A percentile compares a stretch with the other conserved stretches of the same genome.
These are phyloP conservation scores for Fusarium pseudoanthophilum DNA, from an alignment of 2,329 filamentous ascomycete species.

Conservation along the genomic window DNA sequence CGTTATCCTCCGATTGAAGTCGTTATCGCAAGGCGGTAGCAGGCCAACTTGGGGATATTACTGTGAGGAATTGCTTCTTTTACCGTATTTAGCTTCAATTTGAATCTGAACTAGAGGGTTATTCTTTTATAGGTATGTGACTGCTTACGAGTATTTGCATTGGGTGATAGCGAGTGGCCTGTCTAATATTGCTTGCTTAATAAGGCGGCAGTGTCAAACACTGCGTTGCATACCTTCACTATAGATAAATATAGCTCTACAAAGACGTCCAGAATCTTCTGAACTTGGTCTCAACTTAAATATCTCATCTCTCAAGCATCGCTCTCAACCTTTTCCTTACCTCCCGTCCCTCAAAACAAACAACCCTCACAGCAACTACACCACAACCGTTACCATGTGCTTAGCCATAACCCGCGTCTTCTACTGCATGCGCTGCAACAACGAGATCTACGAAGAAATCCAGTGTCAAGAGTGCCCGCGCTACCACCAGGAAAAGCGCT, in stretches of 20 bases:
- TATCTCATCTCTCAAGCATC: neutral
- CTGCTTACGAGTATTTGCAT: rapidly evolving
- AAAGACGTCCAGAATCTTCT: rapidly evolving
- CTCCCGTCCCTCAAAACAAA: neutral
- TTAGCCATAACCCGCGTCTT: neutral
- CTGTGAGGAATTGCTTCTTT: rapidly evolving
- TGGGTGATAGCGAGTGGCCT: too few species aligned
- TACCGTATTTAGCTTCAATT: neutral
- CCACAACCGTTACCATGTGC: neutral
- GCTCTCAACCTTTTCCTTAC: too few species aligned
- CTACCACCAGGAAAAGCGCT: neutral
- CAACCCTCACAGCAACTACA: neutral
- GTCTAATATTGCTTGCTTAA: too few species aligned
- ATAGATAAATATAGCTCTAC: rapidly evolving
- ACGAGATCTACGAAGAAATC: neutral
- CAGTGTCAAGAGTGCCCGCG: neutral
- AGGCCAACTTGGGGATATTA: rapidly evolving
- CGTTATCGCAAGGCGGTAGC: neutral
- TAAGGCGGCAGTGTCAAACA: neutral
- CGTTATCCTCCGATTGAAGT: neutral
- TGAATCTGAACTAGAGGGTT: rapidly evolving
- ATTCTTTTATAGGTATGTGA: too few species aligned
- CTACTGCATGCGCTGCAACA: slow-evolving; percentile 1
- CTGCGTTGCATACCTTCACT: neutral
- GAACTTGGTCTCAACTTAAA: too few species aligned